Evolutionary conservation across 176 grass and related monocot species (phyloP).

Genomic region (Stipa capillata): DNA sequence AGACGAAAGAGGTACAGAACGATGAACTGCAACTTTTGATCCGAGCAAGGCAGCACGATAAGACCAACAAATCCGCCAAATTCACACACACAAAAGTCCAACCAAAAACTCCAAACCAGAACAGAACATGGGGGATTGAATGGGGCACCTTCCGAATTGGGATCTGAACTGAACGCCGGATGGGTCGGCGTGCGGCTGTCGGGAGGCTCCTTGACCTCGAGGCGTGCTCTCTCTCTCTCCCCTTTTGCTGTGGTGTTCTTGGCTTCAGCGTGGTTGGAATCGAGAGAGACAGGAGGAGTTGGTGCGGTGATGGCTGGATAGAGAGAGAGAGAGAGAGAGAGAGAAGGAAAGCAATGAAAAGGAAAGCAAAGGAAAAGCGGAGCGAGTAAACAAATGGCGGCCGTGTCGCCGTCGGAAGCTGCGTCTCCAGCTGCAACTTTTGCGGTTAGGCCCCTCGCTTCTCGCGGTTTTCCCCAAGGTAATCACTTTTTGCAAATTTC

Average conservation of each 20-base stretch:
- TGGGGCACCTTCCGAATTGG: neutral
- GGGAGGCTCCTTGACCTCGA: too few species aligned
- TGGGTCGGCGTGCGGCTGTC: too few species aligned
- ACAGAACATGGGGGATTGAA: neutral
- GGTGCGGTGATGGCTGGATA: conserved; percentile 29
- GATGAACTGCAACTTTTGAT: neutral
- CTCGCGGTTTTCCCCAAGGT: conserved; percentile 8
- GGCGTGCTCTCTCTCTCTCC: too few species aligned
- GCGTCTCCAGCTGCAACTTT: neutral
- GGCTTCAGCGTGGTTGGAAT: conserved; percentile 14
- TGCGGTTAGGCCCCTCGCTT: too few species aligned
- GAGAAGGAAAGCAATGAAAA: neutral
- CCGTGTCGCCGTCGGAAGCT: conserved; percentile 21
- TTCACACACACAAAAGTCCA: too few species aligned
- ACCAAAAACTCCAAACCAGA: neutral
- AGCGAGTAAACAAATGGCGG: conserved; percentile 30
- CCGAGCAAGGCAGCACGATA: neutral
- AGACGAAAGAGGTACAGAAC: neutral
- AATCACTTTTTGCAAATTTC: too few species aligned
- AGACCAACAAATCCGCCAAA: too few species aligned
- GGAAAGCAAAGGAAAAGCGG: neutral
- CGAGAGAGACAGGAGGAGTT: conserved; percentile 33
- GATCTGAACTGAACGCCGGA: neutral
- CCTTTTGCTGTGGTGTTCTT: neutral
- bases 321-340: too few species aligned